Evolutionary conservation across 1,284 basidiomycete genomes (phyloP).

Genomic region (Salmacisia buchloeana): DNA sequence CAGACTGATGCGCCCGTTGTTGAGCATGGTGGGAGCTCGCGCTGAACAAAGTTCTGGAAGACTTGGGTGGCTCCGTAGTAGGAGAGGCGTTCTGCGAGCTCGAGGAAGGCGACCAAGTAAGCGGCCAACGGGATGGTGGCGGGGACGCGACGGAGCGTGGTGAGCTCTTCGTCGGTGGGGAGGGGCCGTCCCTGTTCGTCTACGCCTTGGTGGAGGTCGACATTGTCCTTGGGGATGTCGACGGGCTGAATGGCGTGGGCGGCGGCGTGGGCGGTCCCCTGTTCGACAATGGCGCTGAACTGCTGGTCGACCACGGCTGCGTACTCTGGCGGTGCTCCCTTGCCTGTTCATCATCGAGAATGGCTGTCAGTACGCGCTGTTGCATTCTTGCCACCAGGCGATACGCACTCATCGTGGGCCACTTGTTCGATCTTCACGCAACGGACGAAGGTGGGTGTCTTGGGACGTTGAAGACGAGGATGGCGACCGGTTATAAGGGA

Average conservation of each 20-base stretch:
- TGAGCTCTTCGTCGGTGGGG: slow-evolving; percentile 40
- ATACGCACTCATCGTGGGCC: too few species aligned
- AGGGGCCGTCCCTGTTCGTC: slow-evolving; percentile 11
- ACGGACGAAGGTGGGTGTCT: too few species aligned
- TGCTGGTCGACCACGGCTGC: not conserved
- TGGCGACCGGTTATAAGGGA: too few species aligned
- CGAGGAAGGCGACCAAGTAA: slow-evolving; percentile 45
- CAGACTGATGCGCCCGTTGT: slow-evolving; percentile 26
- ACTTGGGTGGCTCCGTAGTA: slow-evolving; percentile 46
- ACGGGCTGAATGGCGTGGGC: not conserved
- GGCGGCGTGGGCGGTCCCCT: too few species aligned
- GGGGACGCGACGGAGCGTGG: slow-evolving; percentile 40
- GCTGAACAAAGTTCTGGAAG: slow-evolving; percentile 46
- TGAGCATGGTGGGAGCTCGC: slow-evolving; percentile 29
- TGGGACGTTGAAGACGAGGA: too few species aligned
- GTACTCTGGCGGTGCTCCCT: not conserved
- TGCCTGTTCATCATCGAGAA: not conserved
- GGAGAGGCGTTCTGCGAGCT: slow-evolving; percentile 49
- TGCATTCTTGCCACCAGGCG: too few species aligned
- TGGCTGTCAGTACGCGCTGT: too few species aligned
- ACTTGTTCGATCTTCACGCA: too few species aligned
- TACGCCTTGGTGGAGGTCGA: not conserved
- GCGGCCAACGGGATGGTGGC: slow-evolving; percentile 38
- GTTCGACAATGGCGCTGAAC: not conserved
- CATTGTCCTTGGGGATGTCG: slow-evolving; percentile 1